Conservation (phyloP, 2,329 filamentous ascomycete species). For the Pestalotiopsis sp. region DNA sequence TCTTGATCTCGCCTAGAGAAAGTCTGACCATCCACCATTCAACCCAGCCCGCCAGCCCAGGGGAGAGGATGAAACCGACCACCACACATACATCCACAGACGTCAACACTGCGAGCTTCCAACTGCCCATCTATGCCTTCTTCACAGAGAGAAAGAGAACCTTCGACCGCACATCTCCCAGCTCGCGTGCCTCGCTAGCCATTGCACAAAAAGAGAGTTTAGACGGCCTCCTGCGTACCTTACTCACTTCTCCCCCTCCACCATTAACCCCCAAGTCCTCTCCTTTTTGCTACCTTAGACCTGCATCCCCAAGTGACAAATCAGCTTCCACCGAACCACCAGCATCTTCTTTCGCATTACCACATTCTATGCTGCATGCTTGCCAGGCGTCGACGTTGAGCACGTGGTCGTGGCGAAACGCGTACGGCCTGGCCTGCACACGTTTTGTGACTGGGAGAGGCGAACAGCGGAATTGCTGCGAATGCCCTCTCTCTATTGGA, state of each 20-base stretch:
- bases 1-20: too few relatives aligned
- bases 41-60: not conserved
- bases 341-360: not conserved
- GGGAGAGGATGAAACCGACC: not conserved
- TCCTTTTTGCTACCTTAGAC: not conserved
- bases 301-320: not conserved
- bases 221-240: not conserved
- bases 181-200: not conserved
- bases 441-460: not conserved
- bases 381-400: not conserved
- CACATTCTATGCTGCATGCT: not conserved
- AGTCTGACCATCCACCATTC: too few relatives aligned
- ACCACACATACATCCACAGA: not conserved
- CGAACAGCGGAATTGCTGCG: not conserved
- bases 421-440: not conserved
- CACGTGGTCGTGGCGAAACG: not conserved
- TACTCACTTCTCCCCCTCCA: not conserved
- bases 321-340: not conserved
- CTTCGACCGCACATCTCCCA: not conserved
- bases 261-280: not conserved
- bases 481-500: not conserved
- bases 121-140: not conserved
- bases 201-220: not conserved
- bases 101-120: not conserved
- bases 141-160: not conserved